A percentile compares a stretch with the other conserved stretches of the same genome.
Evolutionary conservation across 208 protist species (phyloP).

Genomic region (Trypanosomatidae sp.): DNA sequence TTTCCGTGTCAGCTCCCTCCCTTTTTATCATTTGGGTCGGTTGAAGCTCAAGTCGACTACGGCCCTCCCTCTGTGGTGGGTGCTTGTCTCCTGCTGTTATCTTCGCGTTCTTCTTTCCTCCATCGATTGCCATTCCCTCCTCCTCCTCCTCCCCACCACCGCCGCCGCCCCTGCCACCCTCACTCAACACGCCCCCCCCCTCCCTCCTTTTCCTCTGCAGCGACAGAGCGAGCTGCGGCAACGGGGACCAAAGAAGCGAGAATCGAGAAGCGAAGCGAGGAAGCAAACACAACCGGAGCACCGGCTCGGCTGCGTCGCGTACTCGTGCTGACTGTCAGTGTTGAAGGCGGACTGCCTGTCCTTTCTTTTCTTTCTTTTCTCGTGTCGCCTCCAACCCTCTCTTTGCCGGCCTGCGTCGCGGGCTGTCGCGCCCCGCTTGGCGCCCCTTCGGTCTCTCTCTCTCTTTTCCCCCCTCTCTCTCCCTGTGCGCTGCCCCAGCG

Average conservation of each 20-base stretch:
- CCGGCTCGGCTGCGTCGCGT: too few species aligned
- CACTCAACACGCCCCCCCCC: too few species aligned
- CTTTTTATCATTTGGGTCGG: slow-evolving; percentile 4
- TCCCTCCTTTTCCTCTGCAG: background rate
- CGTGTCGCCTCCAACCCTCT: background rate
- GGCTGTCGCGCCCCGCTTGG: background rate
- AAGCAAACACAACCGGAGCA: too few species aligned
- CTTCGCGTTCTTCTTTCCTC: background rate
- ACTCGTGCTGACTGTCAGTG: too few species aligned
- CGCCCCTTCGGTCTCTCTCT: background rate
- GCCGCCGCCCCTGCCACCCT: background rate
- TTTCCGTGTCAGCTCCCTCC: background rate
- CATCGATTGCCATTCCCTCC: background rate
- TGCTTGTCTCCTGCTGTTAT: slow-evolving; percentile 12
- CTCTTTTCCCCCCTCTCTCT: background rate
- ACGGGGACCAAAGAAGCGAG: background rate
- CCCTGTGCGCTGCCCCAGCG: background rate
- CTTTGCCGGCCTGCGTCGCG: background rate
- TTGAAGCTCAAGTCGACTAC: background rate
- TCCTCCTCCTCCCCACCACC: background rate
- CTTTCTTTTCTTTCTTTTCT: too few species aligned
- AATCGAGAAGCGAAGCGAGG: too few species aligned
- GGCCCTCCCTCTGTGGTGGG: background rate
- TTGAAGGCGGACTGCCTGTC: too few species aligned
- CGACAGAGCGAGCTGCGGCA: background rate